These are phyloP conservation scores for Gypsophila paniculata DNA, from an alignment of 179 eudicot genomes.

Conservation along the genomic window DNA sequence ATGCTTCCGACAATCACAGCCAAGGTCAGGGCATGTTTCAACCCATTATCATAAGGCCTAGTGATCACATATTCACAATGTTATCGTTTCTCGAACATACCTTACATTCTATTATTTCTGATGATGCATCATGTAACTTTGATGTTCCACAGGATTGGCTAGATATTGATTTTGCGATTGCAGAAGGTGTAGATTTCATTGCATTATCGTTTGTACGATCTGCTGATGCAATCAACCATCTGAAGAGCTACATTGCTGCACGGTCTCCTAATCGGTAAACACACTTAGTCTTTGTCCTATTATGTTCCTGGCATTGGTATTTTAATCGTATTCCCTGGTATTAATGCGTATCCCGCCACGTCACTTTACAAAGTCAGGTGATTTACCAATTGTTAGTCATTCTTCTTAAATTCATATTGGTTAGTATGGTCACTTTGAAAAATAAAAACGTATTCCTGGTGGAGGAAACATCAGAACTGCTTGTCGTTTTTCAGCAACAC, in stretches of 20 bases:
- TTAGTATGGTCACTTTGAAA: too few relatives aligned
- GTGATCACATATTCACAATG: background rate
- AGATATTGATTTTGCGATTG: conserved; percentile 72
- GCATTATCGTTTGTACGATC: conserved; percentile 76
- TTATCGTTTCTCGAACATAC: background rate
- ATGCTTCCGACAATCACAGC: conserved; percentile 49
- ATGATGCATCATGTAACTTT: background rate
- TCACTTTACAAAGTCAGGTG: background rate
- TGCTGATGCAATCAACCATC: conserved; percentile 57
- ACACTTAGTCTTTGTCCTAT: background rate
- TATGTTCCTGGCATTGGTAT: background rate
- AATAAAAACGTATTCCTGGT: too few relatives aligned
- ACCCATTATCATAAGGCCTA: background rate
- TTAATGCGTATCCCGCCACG: background rate
- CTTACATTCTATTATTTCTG: background rate
- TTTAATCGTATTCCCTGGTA: background rate
- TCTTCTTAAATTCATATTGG: background rate
- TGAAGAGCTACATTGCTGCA: conserved; percentile 57
- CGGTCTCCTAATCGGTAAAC: conserved; percentile 40
- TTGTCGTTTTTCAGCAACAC: background rate
- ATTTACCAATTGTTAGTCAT: background rate
- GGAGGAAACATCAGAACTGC: background rate
- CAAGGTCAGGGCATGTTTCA: conserved; percentile 30
- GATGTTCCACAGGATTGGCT: conserved; percentile 63
- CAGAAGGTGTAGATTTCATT: conserved; percentile 79